Conservation (phyloP, 2,329 filamentous ascomycete species). For the Allantophomopsis lycopodina region DNA sequence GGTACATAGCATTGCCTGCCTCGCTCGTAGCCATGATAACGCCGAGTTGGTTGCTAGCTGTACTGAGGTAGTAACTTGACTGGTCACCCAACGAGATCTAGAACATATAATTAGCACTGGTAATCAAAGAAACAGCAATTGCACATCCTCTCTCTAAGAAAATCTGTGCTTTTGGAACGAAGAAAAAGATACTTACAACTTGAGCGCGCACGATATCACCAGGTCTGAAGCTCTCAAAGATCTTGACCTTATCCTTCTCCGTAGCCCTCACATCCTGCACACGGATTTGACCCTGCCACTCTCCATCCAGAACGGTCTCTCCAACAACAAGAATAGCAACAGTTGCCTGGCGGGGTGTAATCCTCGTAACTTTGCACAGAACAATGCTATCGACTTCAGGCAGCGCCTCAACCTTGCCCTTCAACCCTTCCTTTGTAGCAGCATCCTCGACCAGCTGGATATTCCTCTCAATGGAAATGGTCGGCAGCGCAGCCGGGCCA, state of each 20-base stretch:
- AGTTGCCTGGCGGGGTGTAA: slow-evolving; percentile 73
- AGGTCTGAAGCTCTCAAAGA: slow-evolving; percentile 82
- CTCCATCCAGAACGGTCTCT: slow-evolving; percentile 56
- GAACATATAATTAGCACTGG: background rate
- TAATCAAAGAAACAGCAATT: slow-evolving; percentile 1
- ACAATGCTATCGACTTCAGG: slow-evolving; percentile 73
- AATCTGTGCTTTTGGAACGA: background rate
- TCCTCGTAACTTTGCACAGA: slow-evolving; percentile 72
- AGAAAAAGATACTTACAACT: slow-evolving; percentile 38
- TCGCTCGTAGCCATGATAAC: slow-evolving; percentile 90
- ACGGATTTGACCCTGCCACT: slow-evolving; percentile 76
- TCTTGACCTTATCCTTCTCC: slow-evolving; percentile 88
- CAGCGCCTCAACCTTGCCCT: slow-evolving; percentile 53
- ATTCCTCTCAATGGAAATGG: slow-evolving; percentile 39
- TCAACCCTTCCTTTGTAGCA: slow-evolving; percentile 7
- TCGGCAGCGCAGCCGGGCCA: slow-evolving; percentile 28
- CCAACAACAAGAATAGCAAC: slow-evolving; percentile 78
- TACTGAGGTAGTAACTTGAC: slow-evolving; percentile 88
- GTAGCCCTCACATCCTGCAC: slow-evolving; percentile 88
- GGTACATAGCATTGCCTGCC: slow-evolving; percentile 79
- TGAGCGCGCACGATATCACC: slow-evolving; percentile 82
- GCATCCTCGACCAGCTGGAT: slow-evolving; percentile 8
- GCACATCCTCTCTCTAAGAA: background rate
- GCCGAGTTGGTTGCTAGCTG: slow-evolving; percentile 79
- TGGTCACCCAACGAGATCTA: slow-evolving; percentile 86